These are phyloP conservation scores for Dalechampia spathulata DNA, from an alignment of 441 rosid genomes.

Conservation along the genomic window DNA sequence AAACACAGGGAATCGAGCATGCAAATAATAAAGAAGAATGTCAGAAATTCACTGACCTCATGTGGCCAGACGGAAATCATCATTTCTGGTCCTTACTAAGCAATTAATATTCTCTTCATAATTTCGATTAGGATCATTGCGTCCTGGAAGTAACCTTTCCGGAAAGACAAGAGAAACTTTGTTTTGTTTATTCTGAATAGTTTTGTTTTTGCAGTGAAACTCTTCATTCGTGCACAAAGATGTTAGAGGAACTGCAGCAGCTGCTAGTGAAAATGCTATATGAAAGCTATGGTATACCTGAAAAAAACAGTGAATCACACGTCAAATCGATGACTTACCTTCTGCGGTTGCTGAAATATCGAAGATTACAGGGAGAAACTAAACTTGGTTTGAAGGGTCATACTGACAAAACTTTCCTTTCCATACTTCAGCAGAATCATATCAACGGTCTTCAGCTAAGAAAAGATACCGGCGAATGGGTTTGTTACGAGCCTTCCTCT, in stretches of 20 bases:
- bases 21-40: slow-evolving; percentile 36
- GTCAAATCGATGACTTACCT: slow-evolving; percentile 38
- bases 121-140: background rate
- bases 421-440: slow-evolving; percentile 57
- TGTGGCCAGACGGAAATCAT: slow-evolving; percentile 62
- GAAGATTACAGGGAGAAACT: slow-evolving; percentile 24
- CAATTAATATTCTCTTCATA: background rate
- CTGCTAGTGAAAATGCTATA: slow-evolving; percentile 47
- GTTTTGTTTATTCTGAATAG: background rate
- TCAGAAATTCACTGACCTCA: slow-evolving; percentile 39
- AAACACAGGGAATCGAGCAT: slow-evolving; percentile 49
- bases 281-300: slow-evolving; percentile 59
- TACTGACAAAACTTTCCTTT: slow-evolving; percentile 61
- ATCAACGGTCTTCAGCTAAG: slow-evolving; percentile 44
- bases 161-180: too few relatives aligned
- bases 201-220: slow-evolving; percentile 29
- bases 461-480: slow-evolving; percentile 45
- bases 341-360: slow-evolving; percentile 48
- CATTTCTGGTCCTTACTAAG: slow-evolving; percentile 38
- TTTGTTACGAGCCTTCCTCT: slow-evolving; percentile 37
- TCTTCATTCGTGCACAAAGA: slow-evolving; percentile 31
- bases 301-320: too few relatives aligned
- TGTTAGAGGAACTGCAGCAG: slow-evolving; percentile 37
- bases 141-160: too few relatives aligned
- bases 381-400: slow-evolving; percentile 42